A percentile compares a stretch with the other conserved stretches of the same genome.
phyloP scores from a whole-genome alignment of 106 monocot genomes.

The Xerophyta viscosa region DNA sequence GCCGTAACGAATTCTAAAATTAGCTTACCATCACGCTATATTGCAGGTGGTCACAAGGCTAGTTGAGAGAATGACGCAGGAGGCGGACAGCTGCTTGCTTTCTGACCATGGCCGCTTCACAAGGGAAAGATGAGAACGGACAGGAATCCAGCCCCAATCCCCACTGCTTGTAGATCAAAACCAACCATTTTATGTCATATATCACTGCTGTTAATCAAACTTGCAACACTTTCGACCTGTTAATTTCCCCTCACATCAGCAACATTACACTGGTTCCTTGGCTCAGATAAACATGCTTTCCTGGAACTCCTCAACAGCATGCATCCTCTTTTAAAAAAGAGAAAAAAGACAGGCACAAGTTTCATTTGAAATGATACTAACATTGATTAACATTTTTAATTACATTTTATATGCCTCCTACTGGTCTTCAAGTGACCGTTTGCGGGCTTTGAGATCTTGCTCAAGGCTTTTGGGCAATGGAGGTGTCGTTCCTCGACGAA shows the following conservation, averaged over 20 bases:
- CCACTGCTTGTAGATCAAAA: too few species aligned
- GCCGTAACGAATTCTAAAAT: too few species aligned
- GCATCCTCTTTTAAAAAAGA: too few species aligned
- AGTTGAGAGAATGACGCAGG: conserved; percentile 62
- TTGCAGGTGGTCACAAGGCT: conserved; percentile 36
- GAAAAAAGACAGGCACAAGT: not conserved
- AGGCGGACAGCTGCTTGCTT: conserved; percentile 49
- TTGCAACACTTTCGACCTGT: too few species aligned
- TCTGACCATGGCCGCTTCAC: conserved; percentile 39
- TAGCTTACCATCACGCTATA: too few species aligned
- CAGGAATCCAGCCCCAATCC: conserved; percentile 6
- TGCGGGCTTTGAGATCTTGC: conserved; percentile 73
- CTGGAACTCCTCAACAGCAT: too few species aligned
- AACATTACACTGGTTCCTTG: too few species aligned
- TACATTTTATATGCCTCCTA: not conserved
- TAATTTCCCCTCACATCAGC: too few species aligned
- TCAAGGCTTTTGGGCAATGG: conserved; percentile 89
- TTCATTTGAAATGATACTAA: not conserved
- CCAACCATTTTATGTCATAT: too few species aligned
- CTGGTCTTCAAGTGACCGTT: conserved; percentile 85
- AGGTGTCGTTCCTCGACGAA: conserved; percentile 72
- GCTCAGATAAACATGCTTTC: too few species aligned
- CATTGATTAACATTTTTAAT: not conserved
- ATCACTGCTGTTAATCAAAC: too few species aligned
- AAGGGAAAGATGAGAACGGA: too few species aligned